Evolutionary conservation across 331 rosid genomes (phyloP), one percentile per base, ranked within the genome.

Genomic region (Quercus phellos): DNA sequence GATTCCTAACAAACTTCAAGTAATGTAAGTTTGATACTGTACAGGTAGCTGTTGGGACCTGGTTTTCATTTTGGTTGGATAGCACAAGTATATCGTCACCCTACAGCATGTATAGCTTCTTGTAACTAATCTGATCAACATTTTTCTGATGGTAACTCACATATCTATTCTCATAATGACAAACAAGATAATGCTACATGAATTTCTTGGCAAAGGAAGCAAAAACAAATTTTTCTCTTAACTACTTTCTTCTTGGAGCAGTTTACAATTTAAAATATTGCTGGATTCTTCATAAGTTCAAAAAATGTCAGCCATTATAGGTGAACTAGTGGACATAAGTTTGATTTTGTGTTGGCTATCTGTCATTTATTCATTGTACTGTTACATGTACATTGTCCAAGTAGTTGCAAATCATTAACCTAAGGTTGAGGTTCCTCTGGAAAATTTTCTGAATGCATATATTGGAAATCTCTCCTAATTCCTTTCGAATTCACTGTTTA

Each of bases 51-150:
- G 94, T 91, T 77, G 98, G 94, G 74, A 75, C 76, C 21, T 89
- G 90, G 86, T 94, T 94, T 87, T 89, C 98, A 9, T 87, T 85
- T 89, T 94, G 99, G 99, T 78, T 94, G 90, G 85, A 78, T 81
- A 75, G 85, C 38, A 53, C 93, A 77, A 91, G 83, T 77, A 55
- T 94, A 71, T 82, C 98, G 80, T 90, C 98, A 76, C 99, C 99
- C 72, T 94, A 94, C 87, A 88, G 97, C 99, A 92, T 92, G 99
- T 94, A 94, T 94, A 90, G 83, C 85, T 92, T 92, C 98, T 92
- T 89, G 88, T 87, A 74, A 87, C 91, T 92, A 86, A 82, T 88
- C 83, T 89, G 89, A 87, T 82, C 88, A 84, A 80, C 90, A 88
- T 89, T 87, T 89, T 89, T 90, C 85, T 89, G 83, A 92, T 88